Evolutionary conservation across 371 early-diverging fungal genomes (phyloP).

Genomic region (Mucor saturninus): DNA sequence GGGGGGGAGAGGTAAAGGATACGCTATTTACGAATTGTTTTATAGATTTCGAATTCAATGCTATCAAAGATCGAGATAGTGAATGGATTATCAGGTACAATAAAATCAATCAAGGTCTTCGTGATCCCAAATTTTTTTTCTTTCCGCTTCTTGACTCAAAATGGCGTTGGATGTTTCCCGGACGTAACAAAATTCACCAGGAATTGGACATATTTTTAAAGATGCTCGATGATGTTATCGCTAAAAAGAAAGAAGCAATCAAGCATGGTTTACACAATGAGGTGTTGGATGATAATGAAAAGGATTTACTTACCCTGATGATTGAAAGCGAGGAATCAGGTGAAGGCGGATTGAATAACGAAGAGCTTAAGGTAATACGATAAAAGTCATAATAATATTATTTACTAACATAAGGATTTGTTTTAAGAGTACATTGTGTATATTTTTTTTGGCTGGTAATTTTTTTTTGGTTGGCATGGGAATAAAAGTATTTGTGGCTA

Average conservation of each 20-base stretch:
- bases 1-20: too few species aligned
- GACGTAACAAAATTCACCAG: constrained; percentile 35
- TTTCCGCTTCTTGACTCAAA: constrained; percentile 3
- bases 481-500: not conserved
- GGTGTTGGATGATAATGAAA: not conserved
- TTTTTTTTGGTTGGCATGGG: constrained; percentile 20
- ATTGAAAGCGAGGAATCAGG: constrained; percentile 34
- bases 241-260: not conserved
- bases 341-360: constrained; percentile 7
- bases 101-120: constrained; percentile 14
- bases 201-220: not conserved
- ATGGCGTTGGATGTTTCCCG: constrained; percentile 15
- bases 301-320: constrained; percentile 4
- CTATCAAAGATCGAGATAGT: constrained; percentile 1
- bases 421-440: constrained; percentile 30
- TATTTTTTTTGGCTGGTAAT: constrained; percentile 26
- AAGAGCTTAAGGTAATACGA: constrained; percentile 9
- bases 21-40: not conserved
- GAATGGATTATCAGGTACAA: constrained; percentile 22
- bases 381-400: constrained; percentile 11
- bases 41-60: not conserved
- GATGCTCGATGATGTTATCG: constrained; percentile 13
- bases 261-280: constrained; percentile 12
- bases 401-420: constrained; percentile 15
- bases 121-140: constrained; percentile 16